These are phyloP conservation scores for Scenedesmus sp. DNA, from an alignment of 163 green algal species.

Conservation along the genomic window DNA sequence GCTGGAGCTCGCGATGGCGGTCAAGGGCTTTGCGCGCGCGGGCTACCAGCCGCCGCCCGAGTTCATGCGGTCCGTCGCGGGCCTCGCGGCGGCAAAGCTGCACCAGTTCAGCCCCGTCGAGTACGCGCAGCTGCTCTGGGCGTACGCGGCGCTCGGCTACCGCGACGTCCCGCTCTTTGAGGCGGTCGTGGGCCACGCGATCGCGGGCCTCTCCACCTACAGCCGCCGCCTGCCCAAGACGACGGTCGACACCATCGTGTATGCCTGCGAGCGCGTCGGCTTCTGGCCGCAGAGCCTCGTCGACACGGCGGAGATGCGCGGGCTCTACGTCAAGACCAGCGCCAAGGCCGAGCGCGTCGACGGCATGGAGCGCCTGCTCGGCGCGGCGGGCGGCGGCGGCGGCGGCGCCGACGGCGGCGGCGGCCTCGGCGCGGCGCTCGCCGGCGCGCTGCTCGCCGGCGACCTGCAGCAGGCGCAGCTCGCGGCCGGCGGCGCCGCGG, in stretches of 20 bases:
- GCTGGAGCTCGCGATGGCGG: slow-evolving; percentile 26
- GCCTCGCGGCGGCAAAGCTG: slow-evolving; percentile 23
- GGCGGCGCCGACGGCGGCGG: background rate
- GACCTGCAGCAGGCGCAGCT: background rate
- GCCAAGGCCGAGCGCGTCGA: background rate
- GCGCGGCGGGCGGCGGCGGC: background rate
- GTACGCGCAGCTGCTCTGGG: slow-evolving; percentile 43
- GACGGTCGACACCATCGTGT: slow-evolving; percentile 41
- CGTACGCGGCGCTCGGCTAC: slow-evolving; percentile 38
- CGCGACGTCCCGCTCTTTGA: slow-evolving; percentile 40
- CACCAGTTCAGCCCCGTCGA: slow-evolving; percentile 37
- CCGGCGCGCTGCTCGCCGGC: background rate
- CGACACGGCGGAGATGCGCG: slow-evolving; percentile 40
- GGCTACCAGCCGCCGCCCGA: slow-evolving; percentile 32
- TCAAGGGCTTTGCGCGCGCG: slow-evolving; percentile 30
- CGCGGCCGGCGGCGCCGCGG: no score
- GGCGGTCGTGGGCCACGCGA: slow-evolving; percentile 8
- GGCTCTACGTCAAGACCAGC: slow-evolving; percentile 21
- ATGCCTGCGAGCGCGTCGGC: slow-evolving; percentile 18
- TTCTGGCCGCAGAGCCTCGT: slow-evolving; percentile 46
- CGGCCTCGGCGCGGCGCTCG: background rate
- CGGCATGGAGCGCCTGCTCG: background rate
- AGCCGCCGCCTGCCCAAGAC: slow-evolving; percentile 20
- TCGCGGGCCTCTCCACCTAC: background rate
- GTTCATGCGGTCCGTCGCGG: slow-evolving; percentile 29